Base-by-base conservation (phyloP, 2,329 filamentous ascomycete genomes). In the Stachybotrys echinatus region DNA sequence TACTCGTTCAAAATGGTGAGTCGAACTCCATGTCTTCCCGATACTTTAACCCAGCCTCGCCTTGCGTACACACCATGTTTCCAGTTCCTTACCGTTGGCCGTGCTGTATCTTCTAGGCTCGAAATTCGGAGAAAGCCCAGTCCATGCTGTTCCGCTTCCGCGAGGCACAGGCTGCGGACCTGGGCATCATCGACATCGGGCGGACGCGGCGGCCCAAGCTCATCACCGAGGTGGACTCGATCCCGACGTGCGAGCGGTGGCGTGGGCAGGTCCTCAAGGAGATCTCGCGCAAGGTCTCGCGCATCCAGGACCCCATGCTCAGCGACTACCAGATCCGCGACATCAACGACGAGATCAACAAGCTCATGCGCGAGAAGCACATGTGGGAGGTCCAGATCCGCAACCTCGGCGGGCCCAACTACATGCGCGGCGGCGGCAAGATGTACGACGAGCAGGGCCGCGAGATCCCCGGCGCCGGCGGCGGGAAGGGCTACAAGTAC, bases 141-240 rank as follows among this genome's bases (percentile, higher is more conserved):
- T 96, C 92, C 45, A 99, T 99, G 92, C 92, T 99, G 71, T 99
- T 96, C 77, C 92, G 94, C 79, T 99, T 99, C 79, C 90, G 94
- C 69, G 94, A 95, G 65, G 89, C 92, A 61, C 94, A 97, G 81
- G 92, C 92, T 58, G 90, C 91, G 56, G 92, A 96, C 73, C 81
- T 96, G 45, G 92, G 92, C 65, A 96, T 97, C 70, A 89, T 99
- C 72, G 92, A 97, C 75, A 88, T 88, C 23, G 88, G 90, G 52
- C 89, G 92, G 54, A 87, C 90, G 8, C 89, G 92, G 12, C 90
- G 94, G 3, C 94, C 94, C 48, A 95, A 92, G 71, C 81, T 87
- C 56, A 96, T 97, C 68, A 95, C 90, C 43, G 84, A 90, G 60
- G 85, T 96, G 59, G 85, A 87, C 55, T 81, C 84, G 50, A 91